Evolutionary conservation across 2,329 filamentous ascomycete species (phyloP).

Genomic region (Colletotrichum sp.): DNA sequence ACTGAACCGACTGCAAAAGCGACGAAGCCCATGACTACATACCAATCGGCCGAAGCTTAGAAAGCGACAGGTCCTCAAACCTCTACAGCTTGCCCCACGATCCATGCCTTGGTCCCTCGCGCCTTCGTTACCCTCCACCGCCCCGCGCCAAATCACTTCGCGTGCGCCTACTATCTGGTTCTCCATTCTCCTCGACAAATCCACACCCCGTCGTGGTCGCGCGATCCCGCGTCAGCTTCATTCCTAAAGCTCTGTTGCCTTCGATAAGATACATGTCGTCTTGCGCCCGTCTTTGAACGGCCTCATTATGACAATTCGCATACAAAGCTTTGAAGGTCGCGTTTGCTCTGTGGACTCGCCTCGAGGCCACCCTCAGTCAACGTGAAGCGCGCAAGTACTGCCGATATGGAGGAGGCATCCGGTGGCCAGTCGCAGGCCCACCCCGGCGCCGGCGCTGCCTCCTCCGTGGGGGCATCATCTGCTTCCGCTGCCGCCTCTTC

Average conservation of each 20-base stretch:
- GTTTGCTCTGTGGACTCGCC: conserved; percentile 16
- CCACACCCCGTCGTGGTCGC: not conserved
- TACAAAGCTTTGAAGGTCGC: conserved; percentile 16
- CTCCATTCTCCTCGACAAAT: not conserved
- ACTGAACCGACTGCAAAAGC: not conserved
- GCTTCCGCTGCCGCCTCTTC: not conserved
- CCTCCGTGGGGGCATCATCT: conserved; percentile 12
- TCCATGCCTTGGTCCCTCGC: not conserved
- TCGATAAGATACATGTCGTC: not conserved
- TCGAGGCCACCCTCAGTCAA: conserved; percentile 15
- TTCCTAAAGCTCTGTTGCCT: not conserved
- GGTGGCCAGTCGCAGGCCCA: conserved; percentile 13
- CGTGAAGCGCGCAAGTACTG: conserved; percentile 19
- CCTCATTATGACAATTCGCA: conserved; percentile 20
- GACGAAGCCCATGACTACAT: not conserved
- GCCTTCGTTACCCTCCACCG: not conserved
- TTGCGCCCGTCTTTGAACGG: conserved; percentile 10
- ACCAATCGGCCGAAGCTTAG: not conserved
- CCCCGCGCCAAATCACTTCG: not conserved
- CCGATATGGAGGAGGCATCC: conserved; percentile 22
- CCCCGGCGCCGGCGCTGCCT: conserved; percentile 10
- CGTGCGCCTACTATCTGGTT: not conserved
- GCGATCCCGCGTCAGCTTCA: not conserved
- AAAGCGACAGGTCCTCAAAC: not conserved
- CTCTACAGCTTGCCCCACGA: not conserved